A percentile compares a stretch with the other conserved stretches of the same genome.
phyloP scores from a whole-genome alignment of 768 basidiomycete species.

The Zangia roseola region DNA sequence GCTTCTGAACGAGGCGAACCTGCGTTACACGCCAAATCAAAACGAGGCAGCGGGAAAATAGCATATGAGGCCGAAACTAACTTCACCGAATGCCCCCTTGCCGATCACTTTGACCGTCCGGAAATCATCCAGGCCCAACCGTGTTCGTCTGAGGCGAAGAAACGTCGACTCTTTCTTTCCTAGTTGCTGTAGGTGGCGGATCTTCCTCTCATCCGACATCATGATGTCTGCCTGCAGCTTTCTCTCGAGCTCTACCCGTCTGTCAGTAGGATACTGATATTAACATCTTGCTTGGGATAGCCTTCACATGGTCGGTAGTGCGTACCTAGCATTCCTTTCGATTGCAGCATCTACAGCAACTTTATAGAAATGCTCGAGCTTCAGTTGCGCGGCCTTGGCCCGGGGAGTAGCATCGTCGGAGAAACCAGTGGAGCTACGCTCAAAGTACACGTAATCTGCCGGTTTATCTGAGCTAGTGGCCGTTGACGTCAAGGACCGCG shows the following conservation, averaged over 20 bases:
- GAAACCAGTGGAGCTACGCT: constrained; percentile 72
- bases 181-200: constrained; percentile 75
- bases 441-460: constrained; percentile 89
- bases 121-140: constrained; percentile 89
- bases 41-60: background rate
- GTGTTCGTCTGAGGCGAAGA: constrained; percentile 84
- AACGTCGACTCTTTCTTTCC: constrained; percentile 89
- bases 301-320: background rate
- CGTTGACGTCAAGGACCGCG: constrained; percentile 24
- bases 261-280: constrained; percentile 28
- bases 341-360: constrained; percentile 95
- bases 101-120: constrained; percentile 98
- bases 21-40: constrained; percentile 17
- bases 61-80: constrained; percentile 32
- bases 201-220: constrained; percentile 82
- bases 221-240: constrained; percentile 66
- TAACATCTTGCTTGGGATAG: background rate
- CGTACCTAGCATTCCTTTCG: constrained; percentile 86
- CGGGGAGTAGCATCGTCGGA: constrained; percentile 79
- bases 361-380: constrained; percentile 96
- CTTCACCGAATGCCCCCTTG: constrained; percentile 98
- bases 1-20: constrained; percentile 94
- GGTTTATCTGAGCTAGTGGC: constrained; percentile 35
- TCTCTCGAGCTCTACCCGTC: constrained; percentile 86
- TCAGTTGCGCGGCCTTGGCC: constrained; percentile 89